A percentile compares a stretch with the other conserved stretches of the same genome.
These are phyloP conservation scores for Cladosporium halotolerans DNA, from an alignment of 2,329 filamentous ascomycete genomes.

Conservation along the genomic window DNA sequence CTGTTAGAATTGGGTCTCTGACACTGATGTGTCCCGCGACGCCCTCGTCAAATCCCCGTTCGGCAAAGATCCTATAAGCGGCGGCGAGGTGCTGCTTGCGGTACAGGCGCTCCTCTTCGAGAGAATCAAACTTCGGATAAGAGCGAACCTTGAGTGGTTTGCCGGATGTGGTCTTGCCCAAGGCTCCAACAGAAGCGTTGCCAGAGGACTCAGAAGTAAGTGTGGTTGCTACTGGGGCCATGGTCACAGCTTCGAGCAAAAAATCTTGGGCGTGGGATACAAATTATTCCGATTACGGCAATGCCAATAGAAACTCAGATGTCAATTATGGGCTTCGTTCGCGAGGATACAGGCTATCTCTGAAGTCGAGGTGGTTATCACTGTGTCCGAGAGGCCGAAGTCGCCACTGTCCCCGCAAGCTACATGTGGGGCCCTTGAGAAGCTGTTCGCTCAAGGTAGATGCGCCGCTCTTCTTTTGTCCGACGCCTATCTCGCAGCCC, in stretches of 20 bases:
- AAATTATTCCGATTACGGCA: background rate
- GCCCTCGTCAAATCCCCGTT: constrained; percentile 37
- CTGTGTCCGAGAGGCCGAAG: background rate
- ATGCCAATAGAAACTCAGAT: background rate
- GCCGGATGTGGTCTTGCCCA: constrained; percentile 42
- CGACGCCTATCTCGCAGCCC: too few species aligned
- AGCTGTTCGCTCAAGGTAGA: background rate
- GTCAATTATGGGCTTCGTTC: too few species aligned
- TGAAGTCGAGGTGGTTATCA: background rate
- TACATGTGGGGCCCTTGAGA: background rate
- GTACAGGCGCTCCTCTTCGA: constrained; percentile 36
- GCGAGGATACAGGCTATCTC: too few species aligned
- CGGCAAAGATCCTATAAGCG: constrained; percentile 40
- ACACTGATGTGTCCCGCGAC: constrained; percentile 39
- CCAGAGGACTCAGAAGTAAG: constrained; percentile 31
- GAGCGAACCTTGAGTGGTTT: constrained; percentile 41
- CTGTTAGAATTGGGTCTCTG: constrained; percentile 32
- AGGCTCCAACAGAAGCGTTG: constrained; percentile 40
- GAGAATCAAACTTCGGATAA: constrained; percentile 38
- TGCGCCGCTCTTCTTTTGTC: too few species aligned
- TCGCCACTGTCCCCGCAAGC: constrained; percentile 4
- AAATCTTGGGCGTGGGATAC: too few species aligned
- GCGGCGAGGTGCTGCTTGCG: constrained; percentile 39
- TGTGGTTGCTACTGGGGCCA: constrained; percentile 35
- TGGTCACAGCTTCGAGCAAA: constrained; percentile 15